Evolutionary conservation across 2,329 filamentous ascomycete genomes (phyloP).

Genomic region (Cladosporium sp.): DNA sequence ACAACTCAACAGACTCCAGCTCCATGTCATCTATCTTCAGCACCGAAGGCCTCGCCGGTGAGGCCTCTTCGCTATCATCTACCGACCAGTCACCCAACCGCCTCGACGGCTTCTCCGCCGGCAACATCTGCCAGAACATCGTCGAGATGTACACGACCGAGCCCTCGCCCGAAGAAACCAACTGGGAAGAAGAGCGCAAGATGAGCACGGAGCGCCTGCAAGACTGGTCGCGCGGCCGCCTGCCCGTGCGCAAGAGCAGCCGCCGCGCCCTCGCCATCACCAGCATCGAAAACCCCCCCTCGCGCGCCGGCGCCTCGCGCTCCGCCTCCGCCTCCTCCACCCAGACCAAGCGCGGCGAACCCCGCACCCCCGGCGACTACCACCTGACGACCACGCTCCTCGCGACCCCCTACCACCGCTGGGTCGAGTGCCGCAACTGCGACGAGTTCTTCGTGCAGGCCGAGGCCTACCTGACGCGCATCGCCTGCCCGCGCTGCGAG

Average conservation of each 20-base stretch:
- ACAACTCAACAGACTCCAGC: conserved; percentile 6
- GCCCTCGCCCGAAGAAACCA: conserved; percentile 9
- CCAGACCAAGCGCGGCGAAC: conserved; percentile 26
- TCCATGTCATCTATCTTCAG: conserved; percentile 12
- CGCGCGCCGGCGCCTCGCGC: not conserved
- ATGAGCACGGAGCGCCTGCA: not conserved
- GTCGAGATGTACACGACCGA: conserved; percentile 26
- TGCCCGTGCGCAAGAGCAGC: conserved; percentile 6
- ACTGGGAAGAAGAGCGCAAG: conserved; percentile 7
- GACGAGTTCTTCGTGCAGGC: conserved; percentile 75
- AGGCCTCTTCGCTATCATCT: conserved; percentile 5
- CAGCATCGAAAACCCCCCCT: conserved; percentile 3
- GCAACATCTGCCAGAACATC: conserved; percentile 26
- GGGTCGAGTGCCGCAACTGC: conserved; percentile 87
- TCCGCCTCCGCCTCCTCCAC: not conserved
- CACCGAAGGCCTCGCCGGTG: not conserved
- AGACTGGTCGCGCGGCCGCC: conserved; percentile 5
- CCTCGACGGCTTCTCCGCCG: conserved; percentile 21
- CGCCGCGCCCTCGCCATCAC: conserved; percentile 6
- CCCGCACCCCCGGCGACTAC: conserved; percentile 53
- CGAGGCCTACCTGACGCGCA: conserved; percentile 79
- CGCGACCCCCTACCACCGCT: conserved; percentile 67
- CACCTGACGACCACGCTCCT: conserved; percentile 72
- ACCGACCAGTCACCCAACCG: conserved; percentile 4
- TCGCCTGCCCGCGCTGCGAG: conserved; percentile 86